phyloP scores from a whole-genome alignment of 2,329 filamentous ascomycete genomes.

The Sordariomycetes sp. region DNA sequence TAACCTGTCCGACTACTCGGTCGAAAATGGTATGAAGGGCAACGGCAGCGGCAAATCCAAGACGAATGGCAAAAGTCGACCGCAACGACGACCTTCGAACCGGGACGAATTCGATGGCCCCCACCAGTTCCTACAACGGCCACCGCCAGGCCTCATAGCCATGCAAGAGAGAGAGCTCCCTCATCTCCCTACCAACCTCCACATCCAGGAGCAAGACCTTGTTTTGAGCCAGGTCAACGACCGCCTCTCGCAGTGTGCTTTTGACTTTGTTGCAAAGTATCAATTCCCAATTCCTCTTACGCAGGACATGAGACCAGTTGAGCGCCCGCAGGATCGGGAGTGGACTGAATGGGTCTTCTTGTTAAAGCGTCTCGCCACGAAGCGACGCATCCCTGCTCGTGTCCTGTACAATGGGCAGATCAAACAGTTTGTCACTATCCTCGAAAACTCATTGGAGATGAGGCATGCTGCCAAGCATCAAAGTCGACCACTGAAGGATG shows the following conservation, averaged over 20 bases:
- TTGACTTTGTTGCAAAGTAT: constrained; percentile 85
- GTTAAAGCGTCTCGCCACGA: constrained; percentile 76
- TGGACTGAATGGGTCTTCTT: constrained; percentile 92
- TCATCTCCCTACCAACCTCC: constrained; percentile 71
- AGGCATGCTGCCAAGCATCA: constrained; percentile 77
- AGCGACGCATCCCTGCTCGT: constrained; percentile 73
- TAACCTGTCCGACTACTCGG: constrained; percentile 49
- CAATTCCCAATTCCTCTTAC: constrained; percentile 83
- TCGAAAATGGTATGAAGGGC: constrained; percentile 41
- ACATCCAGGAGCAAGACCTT: constrained; percentile 76
- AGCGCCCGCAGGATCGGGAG: constrained; percentile 67
- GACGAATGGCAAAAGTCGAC: constrained; percentile 33
- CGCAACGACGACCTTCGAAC: constrained; percentile 66
- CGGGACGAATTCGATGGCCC: constrained; percentile 86
- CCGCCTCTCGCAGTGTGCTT: constrained; percentile 74
- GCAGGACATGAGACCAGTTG: constrained; percentile 70
- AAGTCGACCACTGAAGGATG: constrained; percentile 75
- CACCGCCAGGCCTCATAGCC: constrained; percentile 60
- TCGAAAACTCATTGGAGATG: constrained; percentile 86
- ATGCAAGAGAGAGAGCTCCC: constrained; percentile 74
- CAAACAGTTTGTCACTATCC: constrained; percentile 79
- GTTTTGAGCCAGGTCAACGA: constrained; percentile 77
- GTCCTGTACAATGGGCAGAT: constrained; percentile 86
- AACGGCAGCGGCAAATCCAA: constrained; percentile 3
- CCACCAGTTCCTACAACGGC: constrained; percentile 70